Conservation (phyloP, 164 flowering plant species). For the Chimonanthus salicifolius region DNA sequence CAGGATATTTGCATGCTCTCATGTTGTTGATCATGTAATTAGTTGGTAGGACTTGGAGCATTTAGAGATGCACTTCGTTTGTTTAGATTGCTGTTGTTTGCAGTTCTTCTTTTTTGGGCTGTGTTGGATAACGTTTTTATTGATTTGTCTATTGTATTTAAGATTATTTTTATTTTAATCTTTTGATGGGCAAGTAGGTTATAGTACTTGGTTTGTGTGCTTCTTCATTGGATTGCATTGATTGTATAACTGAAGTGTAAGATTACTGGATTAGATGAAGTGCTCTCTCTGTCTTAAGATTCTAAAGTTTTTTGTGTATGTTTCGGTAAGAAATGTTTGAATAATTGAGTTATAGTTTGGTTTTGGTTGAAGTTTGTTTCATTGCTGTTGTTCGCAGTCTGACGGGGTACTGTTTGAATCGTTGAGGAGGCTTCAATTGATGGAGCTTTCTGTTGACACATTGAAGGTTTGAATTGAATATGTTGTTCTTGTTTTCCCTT, state of each 20-base stretch:
- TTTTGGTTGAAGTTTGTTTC: background rate
- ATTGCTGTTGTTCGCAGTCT: slow-evolving; percentile 41
- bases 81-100: background rate
- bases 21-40: background rate
- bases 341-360: background rate
- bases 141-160: background rate
- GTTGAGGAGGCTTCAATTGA: slow-evolving; percentile 73
- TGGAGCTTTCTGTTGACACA: slow-evolving; percentile 61
- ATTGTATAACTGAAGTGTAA: no score
- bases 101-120: background rate
- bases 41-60: background rate
- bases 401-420: slow-evolving; percentile 55
- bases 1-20: background rate
- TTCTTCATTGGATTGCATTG: background rate
- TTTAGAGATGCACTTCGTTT: background rate
- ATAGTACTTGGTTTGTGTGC: background rate
- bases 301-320: background rate
- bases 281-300: background rate
- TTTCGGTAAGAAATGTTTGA: background rate
- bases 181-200: background rate
- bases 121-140: background rate
- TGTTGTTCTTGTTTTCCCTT: background rate
- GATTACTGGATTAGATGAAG: background rate
- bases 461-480: slow-evolving; percentile 45
- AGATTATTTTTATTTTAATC: background rate